Conservation (phyloP, 1,139 yeast genomes). For the Candida sanyaensis region DNA sequence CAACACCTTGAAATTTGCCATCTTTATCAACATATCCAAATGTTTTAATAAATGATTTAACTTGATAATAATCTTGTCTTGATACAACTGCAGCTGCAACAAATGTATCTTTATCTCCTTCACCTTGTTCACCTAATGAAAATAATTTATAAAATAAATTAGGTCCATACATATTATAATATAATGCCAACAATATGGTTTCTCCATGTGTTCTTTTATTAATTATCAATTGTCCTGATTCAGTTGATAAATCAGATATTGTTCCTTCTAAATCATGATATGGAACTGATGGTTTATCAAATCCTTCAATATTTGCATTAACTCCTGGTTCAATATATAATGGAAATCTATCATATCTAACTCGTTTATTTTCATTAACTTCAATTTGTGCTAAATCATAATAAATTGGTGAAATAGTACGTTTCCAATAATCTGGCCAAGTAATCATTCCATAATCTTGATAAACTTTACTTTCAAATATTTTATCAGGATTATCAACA, state of each 20-base stretch:
- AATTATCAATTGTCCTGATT: constrained; percentile 61
- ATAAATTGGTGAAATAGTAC: constrained; percentile 68
- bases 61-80: constrained; percentile 52
- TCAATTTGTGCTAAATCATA: constrained; percentile 62
- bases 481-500: constrained; percentile 35
- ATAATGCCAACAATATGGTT: constrained; percentile 52
- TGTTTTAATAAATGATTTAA: constrained; percentile 37
- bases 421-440: constrained; percentile 86
- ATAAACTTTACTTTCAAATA: constrained; percentile 59
- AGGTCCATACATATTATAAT: constrained; percentile 64
- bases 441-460: constrained; percentile 58
- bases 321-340: constrained; percentile 12
- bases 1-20: constrained; percentile 34
- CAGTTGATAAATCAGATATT: constrained; percentile 62
- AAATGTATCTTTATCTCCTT: constrained; percentile 71
- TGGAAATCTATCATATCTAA: constrained; percentile 26
- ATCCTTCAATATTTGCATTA: constrained; percentile 11
- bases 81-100: constrained; percentile 57
- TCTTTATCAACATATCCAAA: constrained; percentile 30
- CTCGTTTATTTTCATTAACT: constrained; percentile 27
- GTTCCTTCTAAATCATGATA: constrained; percentile 58
- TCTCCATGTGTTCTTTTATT: constrained; percentile 55
- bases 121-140: constrained; percentile 63
- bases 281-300: constrained; percentile 20
- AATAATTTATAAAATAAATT: constrained; percentile 53